A percentile compares a stretch with the other conserved stretches of the same genome.
Conservation (phyloP, 2,329 filamentous ascomycete species). For the Blastomyces percursus region DNA sequence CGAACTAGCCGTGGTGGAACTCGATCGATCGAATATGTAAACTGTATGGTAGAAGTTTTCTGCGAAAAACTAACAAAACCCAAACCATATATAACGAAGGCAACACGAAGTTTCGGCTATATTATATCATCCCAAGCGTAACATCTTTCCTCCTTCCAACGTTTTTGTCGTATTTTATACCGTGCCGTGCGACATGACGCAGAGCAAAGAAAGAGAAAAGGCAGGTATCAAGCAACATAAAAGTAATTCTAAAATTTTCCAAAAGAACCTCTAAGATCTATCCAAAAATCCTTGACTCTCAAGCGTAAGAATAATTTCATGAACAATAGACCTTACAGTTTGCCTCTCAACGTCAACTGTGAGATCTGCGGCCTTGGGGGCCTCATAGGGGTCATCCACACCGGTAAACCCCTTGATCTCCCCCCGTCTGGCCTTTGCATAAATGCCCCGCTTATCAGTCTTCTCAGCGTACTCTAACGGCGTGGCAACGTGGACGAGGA, state of each 20-base stretch:
- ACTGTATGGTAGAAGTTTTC: background rate
- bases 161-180: constrained; percentile 37
- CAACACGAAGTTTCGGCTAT: background rate
- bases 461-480: constrained; percentile 86
- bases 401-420: constrained; percentile 98
- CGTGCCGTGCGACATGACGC: background rate
- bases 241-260: constrained; percentile 37
- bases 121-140: background rate
- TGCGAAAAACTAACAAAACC: background rate
- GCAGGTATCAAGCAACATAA: background rate
- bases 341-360: constrained; percentile 77
- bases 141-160: background rate
- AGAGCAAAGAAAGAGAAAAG: background rate
- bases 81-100: background rate
- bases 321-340: constrained; percentile 82
- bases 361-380: constrained; percentile 67
- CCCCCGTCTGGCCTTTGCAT: constrained; percentile 68
- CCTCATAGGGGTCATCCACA: constrained; percentile 94
- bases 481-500: constrained; percentile 89
- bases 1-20: background rate
- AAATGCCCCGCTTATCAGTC: constrained; percentile 88
- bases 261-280: constrained; percentile 33
- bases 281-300: constrained; percentile 85
- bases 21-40: background rate
- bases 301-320: constrained; percentile 88